Base-by-base conservation (phyloP, 2,329 filamentous ascomycete genomes). In the Penicillium carneum region DNA sequence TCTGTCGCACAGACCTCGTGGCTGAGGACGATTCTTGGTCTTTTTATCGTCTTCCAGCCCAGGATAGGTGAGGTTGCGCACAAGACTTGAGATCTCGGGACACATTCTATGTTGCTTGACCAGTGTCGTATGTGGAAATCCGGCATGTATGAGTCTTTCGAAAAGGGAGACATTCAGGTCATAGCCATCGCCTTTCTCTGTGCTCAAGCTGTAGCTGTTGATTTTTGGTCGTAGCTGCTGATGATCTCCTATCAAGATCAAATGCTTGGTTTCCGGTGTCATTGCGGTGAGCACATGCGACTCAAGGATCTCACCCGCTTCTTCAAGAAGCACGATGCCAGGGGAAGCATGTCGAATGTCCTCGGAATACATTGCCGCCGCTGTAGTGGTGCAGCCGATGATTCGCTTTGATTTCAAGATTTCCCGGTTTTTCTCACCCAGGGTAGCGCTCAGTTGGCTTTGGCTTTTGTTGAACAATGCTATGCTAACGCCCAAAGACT, bases 241-340 rank as follows among this genome's bases (percentile, higher is more conserved):
- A 71, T 92, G 89, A 56, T 92, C 90, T 0, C 90, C 90, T 11
- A 92, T 92, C 2, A 91, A 73, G 0, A 92, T 83, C 1, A 91
- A 71, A 41, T 92, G 88, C 61, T 89, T 83, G 0, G 85, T 85
- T 0, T 81, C 74, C 0, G 82, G 72, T 0, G 81, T 79, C 58
- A 92, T 68, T 0, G 89, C 84, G 0, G 89, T 84, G 0, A 92
- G 73, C 1, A 90, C 80, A 65, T 92, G 89, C 1, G 83, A 82
- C 71, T 92, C 90, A 0, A 91, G 78, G 3, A 92, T 90, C 64
- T 92, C 89, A 1, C 88, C 90, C 0, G 89, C 90, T 73, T 92
- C 90, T 71, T 92, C 90, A 0, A 91, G 84, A 0, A 93, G 70
- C 1, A 91, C 74, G 2, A 90, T 79, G 1, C 87, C 86, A 0